Conservation (phyloP, 192 early-diverging fungal genomes). For the Backusella mclennaniae region DNA sequence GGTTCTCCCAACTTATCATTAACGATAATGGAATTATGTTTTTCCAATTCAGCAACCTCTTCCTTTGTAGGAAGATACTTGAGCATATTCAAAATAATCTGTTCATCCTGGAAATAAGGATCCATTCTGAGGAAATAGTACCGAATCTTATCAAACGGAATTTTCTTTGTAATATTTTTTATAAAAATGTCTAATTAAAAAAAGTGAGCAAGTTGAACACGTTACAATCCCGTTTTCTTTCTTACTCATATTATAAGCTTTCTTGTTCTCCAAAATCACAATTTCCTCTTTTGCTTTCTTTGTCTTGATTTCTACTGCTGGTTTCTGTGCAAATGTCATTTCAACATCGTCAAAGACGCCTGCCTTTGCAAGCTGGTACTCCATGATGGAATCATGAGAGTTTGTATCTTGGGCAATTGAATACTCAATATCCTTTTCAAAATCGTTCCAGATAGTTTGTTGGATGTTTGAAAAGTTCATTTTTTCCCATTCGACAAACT, state of each 20-base stretch:
- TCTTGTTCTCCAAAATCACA: conserved; percentile 64
- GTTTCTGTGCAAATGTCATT: conserved; percentile 38
- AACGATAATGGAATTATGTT: conserved; percentile 54
- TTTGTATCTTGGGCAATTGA: not conserved
- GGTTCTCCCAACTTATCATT: conserved; percentile 55
- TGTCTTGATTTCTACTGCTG: conserved; percentile 37
- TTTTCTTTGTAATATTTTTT: conserved; percentile 48
- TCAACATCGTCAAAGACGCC: conserved; percentile 37
- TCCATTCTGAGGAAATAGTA: conserved; percentile 64
- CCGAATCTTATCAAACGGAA: conserved; percentile 67
- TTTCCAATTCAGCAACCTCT: conserved; percentile 60
- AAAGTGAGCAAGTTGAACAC: not conserved
- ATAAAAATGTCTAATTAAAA: conserved; percentile 26
- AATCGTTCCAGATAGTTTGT: conserved; percentile 58
- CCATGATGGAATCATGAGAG: conserved; percentile 11
- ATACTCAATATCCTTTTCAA: conserved; percentile 7
- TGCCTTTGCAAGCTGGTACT: conserved; percentile 32
- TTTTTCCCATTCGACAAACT: conserved; percentile 80
- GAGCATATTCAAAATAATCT: conserved; percentile 44
- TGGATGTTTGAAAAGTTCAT: conserved; percentile 61
- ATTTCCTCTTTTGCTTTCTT: conserved; percentile 46
- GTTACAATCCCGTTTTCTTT: conserved; percentile 23
- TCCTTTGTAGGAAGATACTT: conserved; percentile 68
- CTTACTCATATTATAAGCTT: conserved; percentile 58
- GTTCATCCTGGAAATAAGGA: conserved; percentile 54